Evolutionary conservation across 2,329 filamentous ascomycete species (phyloP).

Genomic region (Ceratocystis huliohia): DNA sequence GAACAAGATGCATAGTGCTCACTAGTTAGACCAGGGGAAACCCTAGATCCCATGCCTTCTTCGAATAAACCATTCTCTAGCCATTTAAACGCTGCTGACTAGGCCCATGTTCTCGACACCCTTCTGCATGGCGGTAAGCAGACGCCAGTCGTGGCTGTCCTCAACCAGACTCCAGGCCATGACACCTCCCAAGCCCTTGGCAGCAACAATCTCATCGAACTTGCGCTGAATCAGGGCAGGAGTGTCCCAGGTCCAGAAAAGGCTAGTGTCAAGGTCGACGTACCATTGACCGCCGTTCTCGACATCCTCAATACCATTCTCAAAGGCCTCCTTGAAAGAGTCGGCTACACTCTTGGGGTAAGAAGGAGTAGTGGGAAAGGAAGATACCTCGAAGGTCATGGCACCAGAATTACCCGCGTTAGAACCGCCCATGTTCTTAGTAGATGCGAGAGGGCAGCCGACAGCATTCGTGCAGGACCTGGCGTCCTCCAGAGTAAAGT

Average conservation of each 20-base stretch:
- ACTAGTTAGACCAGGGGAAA: no score
- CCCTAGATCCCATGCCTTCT: no score
- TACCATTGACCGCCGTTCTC: constrained; percentile 53
- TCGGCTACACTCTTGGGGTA: background rate
- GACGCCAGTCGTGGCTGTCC: constrained; percentile 31
- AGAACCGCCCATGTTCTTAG: constrained; percentile 28
- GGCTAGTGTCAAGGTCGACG: constrained; percentile 44
- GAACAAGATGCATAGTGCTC: no score
- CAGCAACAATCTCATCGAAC: constrained; percentile 45
- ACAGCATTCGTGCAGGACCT: constrained; percentile 34
- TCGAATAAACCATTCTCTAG: no score
- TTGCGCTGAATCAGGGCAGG: constrained; percentile 47
- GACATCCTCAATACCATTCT: constrained; percentile 43
- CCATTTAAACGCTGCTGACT: background rate
- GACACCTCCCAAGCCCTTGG: constrained; percentile 51
- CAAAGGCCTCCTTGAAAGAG: constrained; percentile 46
- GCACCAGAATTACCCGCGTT: background rate
- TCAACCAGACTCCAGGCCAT: constrained; percentile 67
- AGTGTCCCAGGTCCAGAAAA: constrained; percentile 68
- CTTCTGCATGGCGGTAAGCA: background rate
- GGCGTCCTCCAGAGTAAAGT: constrained; percentile 38
- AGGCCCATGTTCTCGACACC: background rate
- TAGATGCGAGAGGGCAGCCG: constrained; percentile 42
- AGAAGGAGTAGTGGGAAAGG: background rate
- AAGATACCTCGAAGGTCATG: background rate